Evolutionary conservation across 1,284 basidiomycete genomes (phyloP).

Genomic region (Boletellus sp.): DNA sequence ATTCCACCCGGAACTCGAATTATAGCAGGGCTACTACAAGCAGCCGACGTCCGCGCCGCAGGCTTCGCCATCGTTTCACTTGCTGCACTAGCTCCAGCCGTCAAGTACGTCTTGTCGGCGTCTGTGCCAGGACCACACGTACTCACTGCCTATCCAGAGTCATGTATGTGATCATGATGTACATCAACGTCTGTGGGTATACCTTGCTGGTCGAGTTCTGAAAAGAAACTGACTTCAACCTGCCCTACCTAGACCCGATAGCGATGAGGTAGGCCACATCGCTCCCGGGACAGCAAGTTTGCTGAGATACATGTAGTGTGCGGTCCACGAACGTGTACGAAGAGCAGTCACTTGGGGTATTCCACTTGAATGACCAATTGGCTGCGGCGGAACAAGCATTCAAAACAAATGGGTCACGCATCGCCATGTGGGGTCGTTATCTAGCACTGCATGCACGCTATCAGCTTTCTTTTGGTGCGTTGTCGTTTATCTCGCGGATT

Average conservation of each 20-base stretch:
- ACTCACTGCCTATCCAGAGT: slow-evolving; percentile 47
- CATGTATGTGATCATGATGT: slow-evolving; percentile 89
- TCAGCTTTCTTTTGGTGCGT: slow-evolving; percentile 83
- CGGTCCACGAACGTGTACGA: slow-evolving; percentile 99
- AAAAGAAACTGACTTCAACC: slow-evolving; percentile 5
- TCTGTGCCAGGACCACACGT: not conserved
- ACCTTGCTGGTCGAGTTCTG: not conserved
- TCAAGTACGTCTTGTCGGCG: slow-evolving; percentile 57
- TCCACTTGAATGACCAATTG: slow-evolving; percentile 48
- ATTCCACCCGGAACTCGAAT: slow-evolving; percentile 72
- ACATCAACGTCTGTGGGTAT: slow-evolving; percentile 68
- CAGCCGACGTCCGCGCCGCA: slow-evolving; percentile 80
- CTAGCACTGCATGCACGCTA: slow-evolving; percentile 76
- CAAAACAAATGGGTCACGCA: slow-evolving; percentile 43
- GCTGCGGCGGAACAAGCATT: slow-evolving; percentile 49
- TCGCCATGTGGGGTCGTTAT: slow-evolving; percentile 73
- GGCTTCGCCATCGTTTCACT: slow-evolving; percentile 81
- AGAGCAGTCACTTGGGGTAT: slow-evolving; percentile 82
- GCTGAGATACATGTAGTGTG: slow-evolving; percentile 49
- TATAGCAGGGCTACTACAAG: slow-evolving; percentile 66
- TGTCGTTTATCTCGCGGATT: not conserved
- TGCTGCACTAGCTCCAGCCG: slow-evolving; percentile 73
- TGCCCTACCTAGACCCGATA: slow-evolving; percentile 53
- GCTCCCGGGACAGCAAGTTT: not conserved
- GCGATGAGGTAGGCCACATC: slow-evolving; percentile 58